A percentile compares a stretch with the other conserved stretches of the same genome.
phyloP scores from a whole-genome alignment of 352 stramenopile genomes.

The Globisporangium echinulatum region DNA sequence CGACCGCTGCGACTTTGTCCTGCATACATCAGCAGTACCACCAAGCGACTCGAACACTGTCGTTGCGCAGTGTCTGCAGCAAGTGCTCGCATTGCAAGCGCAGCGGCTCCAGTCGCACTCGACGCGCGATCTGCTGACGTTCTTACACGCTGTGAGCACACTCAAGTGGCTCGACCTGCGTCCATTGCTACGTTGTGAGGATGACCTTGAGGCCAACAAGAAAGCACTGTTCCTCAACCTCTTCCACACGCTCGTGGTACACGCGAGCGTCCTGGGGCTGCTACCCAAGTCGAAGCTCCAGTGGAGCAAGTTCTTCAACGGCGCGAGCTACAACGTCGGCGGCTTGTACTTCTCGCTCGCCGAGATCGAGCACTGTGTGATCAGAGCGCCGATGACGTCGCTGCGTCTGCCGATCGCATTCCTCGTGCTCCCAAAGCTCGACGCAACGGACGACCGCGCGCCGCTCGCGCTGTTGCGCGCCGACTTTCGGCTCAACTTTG shows the following conservation, averaged over 20 bases:
- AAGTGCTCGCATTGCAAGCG: slow-evolving; percentile 17
- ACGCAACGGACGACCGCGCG: slow-evolving; percentile 19
- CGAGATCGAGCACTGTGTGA: slow-evolving; percentile 49
- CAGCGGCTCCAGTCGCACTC: slow-evolving; percentile 15
- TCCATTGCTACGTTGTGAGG: slow-evolving; percentile 9
- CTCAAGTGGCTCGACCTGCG: slow-evolving; percentile 27
- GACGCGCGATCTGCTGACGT: slow-evolving; percentile 26
- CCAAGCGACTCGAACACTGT: slow-evolving; percentile 14
- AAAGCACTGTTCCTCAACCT: slow-evolving; percentile 57
- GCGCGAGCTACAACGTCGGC: slow-evolving; percentile 39
- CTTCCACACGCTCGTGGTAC: slow-evolving; percentile 43
- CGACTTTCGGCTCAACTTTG: slow-evolving; percentile 56
- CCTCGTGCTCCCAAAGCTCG: slow-evolving; percentile 37
- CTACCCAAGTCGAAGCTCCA: slow-evolving; percentile 38
- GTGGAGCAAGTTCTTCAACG: slow-evolving; percentile 61
- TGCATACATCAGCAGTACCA: not conserved
- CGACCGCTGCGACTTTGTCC: slow-evolving; percentile 27
- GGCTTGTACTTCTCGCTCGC: slow-evolving; percentile 38
- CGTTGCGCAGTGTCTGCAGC: slow-evolving; percentile 10
- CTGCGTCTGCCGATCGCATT: slow-evolving; percentile 33
- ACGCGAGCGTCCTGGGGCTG: slow-evolving; percentile 34
- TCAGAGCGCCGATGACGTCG: slow-evolving; percentile 35
- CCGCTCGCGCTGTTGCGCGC: slow-evolving; percentile 18
- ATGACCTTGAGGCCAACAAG: slow-evolving; percentile 8
- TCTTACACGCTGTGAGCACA: slow-evolving; percentile 25